These are phyloP conservation scores for Boletus reticuloceps DNA, from an alignment of 768 basidiomycete species.

Conservation along the genomic window DNA sequence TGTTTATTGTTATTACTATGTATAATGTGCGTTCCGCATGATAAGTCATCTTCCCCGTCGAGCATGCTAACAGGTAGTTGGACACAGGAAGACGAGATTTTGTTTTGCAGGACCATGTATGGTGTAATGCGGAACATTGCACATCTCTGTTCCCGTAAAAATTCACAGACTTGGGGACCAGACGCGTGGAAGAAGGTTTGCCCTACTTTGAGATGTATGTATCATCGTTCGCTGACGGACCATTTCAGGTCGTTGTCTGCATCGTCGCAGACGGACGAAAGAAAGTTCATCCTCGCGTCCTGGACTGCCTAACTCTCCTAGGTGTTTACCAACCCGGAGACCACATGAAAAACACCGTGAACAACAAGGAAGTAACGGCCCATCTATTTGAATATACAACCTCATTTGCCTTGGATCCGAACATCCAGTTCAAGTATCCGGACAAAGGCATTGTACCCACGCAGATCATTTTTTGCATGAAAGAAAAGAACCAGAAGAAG, in stretches of 20 bases:
- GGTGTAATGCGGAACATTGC: constrained; percentile 91
- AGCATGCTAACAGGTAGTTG: constrained; percentile 9
- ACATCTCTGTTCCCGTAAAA: constrained; percentile 79
- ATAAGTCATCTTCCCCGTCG: not conserved
- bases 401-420: constrained; percentile 74
- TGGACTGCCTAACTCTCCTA: constrained; percentile 86
- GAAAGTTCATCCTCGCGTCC: constrained; percentile 77
- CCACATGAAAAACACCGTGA: constrained; percentile 62
- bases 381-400: constrained; percentile 87
- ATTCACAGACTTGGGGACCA: constrained; percentile 92
- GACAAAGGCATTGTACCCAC: constrained; percentile 93
- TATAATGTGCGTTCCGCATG: constrained; percentile 72
- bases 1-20: constrained; percentile 96
- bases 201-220: not conserved
- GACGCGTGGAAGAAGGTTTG: constrained; percentile 93
- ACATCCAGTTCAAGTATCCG: constrained; percentile 81
- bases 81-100: constrained; percentile 76
- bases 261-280: constrained; percentile 88
- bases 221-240: not conserved
- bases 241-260: constrained; percentile 77
- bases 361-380: constrained; percentile 68
- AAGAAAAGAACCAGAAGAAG: constrained; percentile 95
- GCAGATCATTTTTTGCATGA: constrained; percentile 90
- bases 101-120: constrained; percentile 91
- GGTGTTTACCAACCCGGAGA: constrained; percentile 85